Percentiles rank a stretch among this genome's conserved stretches.
Conservation (phyloP, 1,284 basidiomycete genomes). For the Puccinia novopanici region DNA sequence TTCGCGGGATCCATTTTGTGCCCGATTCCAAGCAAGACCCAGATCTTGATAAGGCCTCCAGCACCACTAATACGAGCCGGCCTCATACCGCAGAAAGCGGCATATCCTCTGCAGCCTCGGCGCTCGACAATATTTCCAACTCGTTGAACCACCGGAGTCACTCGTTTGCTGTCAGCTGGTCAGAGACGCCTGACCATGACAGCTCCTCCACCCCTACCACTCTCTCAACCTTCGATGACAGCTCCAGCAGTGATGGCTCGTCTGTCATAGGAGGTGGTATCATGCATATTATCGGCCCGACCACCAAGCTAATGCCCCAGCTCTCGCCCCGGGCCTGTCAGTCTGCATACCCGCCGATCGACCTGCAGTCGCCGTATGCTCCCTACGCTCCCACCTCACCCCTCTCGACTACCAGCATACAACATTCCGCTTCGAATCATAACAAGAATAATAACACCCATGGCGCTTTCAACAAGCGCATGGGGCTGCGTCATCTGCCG, state of each 20-base stretch:
- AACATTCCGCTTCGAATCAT: neutral
- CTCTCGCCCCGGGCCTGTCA: constrained; percentile 34
- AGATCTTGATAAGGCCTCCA: constrained; percentile 14
- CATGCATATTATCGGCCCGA: neutral
- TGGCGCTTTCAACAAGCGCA: constrained; percentile 19
- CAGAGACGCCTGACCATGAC: neutral
- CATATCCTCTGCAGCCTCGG: neutral
- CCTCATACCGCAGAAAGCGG: constrained; percentile 8
- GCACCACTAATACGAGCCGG: neutral
- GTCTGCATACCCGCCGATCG: constrained; percentile 33
- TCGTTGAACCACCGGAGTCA: neutral
- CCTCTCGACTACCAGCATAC: neutral
- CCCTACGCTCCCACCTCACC: constrained; percentile 39
- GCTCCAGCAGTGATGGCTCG: neutral
- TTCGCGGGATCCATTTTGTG: constrained; percentile 23
- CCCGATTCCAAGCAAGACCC: constrained; percentile 30
- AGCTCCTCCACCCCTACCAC: neutral
- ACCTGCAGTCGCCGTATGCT: constrained; percentile 34
- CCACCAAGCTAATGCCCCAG: neutral
- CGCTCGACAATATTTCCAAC: constrained; percentile 1
- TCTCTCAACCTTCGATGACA: constrained; percentile 30
- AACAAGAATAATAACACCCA: neutral
- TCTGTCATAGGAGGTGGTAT: constrained; percentile 5
- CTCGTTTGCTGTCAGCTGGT: constrained; percentile 23
- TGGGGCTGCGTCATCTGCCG: constrained; percentile 16